phyloP scores from a whole-genome alignment of 441 rosid species.

The Melianthus villosus region DNA sequence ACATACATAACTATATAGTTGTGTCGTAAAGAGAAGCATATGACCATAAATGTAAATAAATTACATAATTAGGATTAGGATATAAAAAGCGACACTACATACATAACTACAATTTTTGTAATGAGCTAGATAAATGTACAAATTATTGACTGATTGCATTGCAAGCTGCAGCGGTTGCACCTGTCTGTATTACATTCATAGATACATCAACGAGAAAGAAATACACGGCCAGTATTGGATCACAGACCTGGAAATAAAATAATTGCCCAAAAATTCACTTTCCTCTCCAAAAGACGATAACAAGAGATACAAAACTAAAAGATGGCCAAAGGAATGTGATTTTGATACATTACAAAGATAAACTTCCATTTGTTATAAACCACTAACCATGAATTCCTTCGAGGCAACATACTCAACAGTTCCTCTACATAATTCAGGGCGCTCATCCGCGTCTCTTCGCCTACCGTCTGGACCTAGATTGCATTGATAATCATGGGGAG shows the following conservation, averaged over 20 bases:
- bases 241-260: slow-evolving; percentile 51
- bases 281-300: background rate
- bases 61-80: too few species aligned
- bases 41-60: too few species aligned
- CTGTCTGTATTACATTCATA: slow-evolving; percentile 75
- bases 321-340: background rate
- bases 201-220: slow-evolving; percentile 86
- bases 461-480: slow-evolving; percentile 94
- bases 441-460: slow-evolving; percentile 88
- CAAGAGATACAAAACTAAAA: slow-evolving; percentile 2
- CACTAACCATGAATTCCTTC: slow-evolving; percentile 73
- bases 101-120: too few species aligned
- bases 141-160: slow-evolving; percentile 74
- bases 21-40: too few species aligned
- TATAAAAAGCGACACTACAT: too few species aligned
- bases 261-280: slow-evolving; percentile 3
- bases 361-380: slow-evolving; percentile 7
- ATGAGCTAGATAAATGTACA: slow-evolving; percentile 69
- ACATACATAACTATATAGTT: too few species aligned
- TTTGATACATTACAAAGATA: too few species aligned
- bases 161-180: slow-evolving; percentile 95
- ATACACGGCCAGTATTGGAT: slow-evolving; percentile 86
- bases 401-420: slow-evolving; percentile 82
- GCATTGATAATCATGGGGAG: slow-evolving; percentile 86
- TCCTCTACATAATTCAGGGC: slow-evolving; percentile 91